Evolutionary conservation across 352 stramenopile genomes (phyloP).

Genomic region (Globisporangium mamillatum): DNA sequence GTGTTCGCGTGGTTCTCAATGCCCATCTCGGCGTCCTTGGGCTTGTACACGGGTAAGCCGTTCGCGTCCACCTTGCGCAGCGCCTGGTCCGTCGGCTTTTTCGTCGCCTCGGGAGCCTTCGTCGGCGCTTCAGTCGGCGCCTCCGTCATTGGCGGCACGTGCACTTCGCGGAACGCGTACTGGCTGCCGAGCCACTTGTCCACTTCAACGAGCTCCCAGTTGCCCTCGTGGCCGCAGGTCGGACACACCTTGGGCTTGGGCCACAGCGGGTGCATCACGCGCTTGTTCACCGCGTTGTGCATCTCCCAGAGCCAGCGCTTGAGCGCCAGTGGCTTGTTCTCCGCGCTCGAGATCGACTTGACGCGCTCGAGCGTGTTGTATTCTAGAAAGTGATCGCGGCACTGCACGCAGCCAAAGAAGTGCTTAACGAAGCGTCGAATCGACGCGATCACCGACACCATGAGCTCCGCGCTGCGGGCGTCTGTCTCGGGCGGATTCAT

Average conservation of each 20-base stretch:
- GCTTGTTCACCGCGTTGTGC: slow-evolving; percentile 85
- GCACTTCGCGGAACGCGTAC: slow-evolving; percentile 63
- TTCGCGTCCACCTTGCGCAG: slow-evolving; percentile 16
- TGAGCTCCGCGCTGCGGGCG: slow-evolving; percentile 39
- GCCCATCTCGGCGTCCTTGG: slow-evolving; percentile 64
- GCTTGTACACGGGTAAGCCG: slow-evolving; percentile 32
- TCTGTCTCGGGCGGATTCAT: slow-evolving; percentile 55
- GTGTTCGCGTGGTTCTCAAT: slow-evolving; percentile 67
- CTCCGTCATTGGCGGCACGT: slow-evolving; percentile 29
- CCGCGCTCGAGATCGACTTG: slow-evolving; percentile 54
- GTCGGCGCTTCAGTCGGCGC: slow-evolving; percentile 16
- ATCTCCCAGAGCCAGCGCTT: slow-evolving; percentile 83
- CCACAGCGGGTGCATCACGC: slow-evolving; percentile 70
- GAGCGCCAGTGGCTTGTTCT: slow-evolving; percentile 63
- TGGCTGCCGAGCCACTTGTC: slow-evolving; percentile 72
- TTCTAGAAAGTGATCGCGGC: slow-evolving; percentile 74
- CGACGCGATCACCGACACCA: slow-evolving; percentile 67
- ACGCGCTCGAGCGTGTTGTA: slow-evolving; percentile 72
- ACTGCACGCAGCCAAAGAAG: slow-evolving; percentile 81
- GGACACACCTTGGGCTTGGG: slow-evolving; percentile 71
- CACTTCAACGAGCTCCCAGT: slow-evolving; percentile 66
- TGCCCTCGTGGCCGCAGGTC: slow-evolving; percentile 56
- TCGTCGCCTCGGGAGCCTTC: slow-evolving; percentile 1
- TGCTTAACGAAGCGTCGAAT: slow-evolving; percentile 85
- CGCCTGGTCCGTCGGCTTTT: background rate